These are phyloP conservation scores for Rhizopogon vinicolor DNA, from an alignment of 768 basidiomycete genomes.

Conservation along the genomic window DNA sequence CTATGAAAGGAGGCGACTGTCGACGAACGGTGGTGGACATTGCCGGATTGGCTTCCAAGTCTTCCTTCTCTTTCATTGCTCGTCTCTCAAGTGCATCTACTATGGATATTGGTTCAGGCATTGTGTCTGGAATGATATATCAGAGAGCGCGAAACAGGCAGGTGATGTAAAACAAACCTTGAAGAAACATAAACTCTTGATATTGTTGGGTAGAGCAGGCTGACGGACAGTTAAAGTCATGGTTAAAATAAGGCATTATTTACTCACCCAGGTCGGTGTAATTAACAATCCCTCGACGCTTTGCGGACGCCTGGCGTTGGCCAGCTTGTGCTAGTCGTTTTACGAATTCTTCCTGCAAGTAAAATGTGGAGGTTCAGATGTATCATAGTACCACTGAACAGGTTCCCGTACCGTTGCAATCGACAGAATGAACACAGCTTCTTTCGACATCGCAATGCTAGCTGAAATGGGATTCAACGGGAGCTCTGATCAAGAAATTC, in stretches of 20 bases:
- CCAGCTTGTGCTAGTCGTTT: slow-evolving; percentile 70
- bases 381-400: slow-evolving; percentile 4
- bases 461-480: slow-evolving; percentile 10
- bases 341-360: slow-evolving; percentile 76
- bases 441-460: slow-evolving; percentile 68
- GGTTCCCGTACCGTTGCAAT: slow-evolving; percentile 62
- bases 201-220: slow-evolving; percentile 57
- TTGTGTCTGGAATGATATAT: slow-evolving; percentile 44
- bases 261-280: slow-evolving; percentile 75
- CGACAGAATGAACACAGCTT: slow-evolving; percentile 69
- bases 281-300: slow-evolving; percentile 53
- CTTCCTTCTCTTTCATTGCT: slow-evolving; percentile 46
- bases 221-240: slow-evolving; percentile 22
- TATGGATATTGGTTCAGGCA: slow-evolving; percentile 58
- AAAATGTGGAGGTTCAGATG: not conserved
- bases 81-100: slow-evolving; percentile 55
- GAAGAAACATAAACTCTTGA: slow-evolving; percentile 70
- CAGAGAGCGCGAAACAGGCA: slow-evolving; percentile 1
- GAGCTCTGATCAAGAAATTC: not conserved
- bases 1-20: slow-evolving; percentile 15
- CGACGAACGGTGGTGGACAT: slow-evolving; percentile 30
- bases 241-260: not conserved
- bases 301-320: slow-evolving; percentile 56
- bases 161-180: slow-evolving; percentile 35
- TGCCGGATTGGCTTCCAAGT: slow-evolving; percentile 58